These are phyloP conservation scores for Aspergillus indologenus DNA, from an alignment of 495 filamentous ascomycete genomes.

Conservation along the genomic window DNA sequence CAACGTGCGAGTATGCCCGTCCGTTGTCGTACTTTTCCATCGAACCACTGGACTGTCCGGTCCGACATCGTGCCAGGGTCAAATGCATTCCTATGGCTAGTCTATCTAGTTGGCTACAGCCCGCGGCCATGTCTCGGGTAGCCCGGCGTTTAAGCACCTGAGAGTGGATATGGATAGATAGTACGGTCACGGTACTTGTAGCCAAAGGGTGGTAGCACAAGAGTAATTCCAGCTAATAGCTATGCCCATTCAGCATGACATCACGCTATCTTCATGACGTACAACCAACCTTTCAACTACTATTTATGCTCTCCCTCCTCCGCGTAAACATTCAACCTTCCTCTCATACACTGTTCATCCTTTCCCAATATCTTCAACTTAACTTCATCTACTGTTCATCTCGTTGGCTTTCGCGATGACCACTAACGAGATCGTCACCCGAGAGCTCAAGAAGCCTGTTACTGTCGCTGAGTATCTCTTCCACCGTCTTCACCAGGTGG, in stretches of 20 bases:
- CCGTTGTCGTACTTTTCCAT: background rate
- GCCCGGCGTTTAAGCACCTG: background rate
- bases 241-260: slow-evolving; percentile 30
- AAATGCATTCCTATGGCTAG: background rate
- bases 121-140: background rate
- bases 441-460: slow-evolving; percentile 53
- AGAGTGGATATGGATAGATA: background rate
- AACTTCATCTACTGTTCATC: background rate
- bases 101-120: background rate
- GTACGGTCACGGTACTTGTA: background rate
- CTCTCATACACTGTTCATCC: background rate
- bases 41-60: background rate
- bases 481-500: slow-evolving; percentile 59
- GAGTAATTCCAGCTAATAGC: no score
- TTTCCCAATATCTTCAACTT: background rate
- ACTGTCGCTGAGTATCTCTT: slow-evolving; percentile 63
- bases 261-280: slow-evolving; percentile 37
- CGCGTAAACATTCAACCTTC: background rate
- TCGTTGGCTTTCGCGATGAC: slow-evolving; percentile 35
- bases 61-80: background rate
- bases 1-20: background rate
- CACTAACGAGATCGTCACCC: slow-evolving; percentile 48
- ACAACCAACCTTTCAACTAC: slow-evolving; percentile 6
- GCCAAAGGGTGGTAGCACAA: slow-evolving; percentile 1
- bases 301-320: slow-evolving; percentile 7